Conservation (phyloP, 257 asterid species). For the Solanum sitiens region DNA sequence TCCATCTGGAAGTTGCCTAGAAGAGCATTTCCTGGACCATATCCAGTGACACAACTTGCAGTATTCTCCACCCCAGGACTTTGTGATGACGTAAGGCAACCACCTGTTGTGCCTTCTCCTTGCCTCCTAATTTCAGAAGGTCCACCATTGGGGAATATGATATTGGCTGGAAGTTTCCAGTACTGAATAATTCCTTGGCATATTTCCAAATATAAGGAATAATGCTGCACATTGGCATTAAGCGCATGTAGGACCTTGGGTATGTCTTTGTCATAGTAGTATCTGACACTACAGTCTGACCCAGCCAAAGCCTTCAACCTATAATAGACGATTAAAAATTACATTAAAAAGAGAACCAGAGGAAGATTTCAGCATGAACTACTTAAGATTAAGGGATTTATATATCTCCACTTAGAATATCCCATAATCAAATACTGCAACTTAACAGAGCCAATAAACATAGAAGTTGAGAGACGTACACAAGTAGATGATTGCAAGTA, state of each 20-base stretch:
- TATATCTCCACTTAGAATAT: background rate
- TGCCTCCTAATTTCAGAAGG: constrained; percentile 20
- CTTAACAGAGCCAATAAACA: constrained; percentile 1
- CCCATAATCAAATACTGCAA: background rate
- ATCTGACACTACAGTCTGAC: constrained; percentile 34
- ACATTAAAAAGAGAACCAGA: constrained; percentile 2
- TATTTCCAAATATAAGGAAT: constrained; percentile 42
- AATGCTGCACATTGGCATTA: constrained; percentile 26
- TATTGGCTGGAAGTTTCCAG: constrained; percentile 43
- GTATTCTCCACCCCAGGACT: constrained; percentile 20
- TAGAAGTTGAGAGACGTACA: constrained; percentile 42
- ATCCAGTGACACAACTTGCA: constrained; percentile 20
- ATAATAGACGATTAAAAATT: constrained; percentile 14
- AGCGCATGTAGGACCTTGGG: constrained; percentile 45
- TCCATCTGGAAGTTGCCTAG: background rate
- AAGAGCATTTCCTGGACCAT: constrained; percentile 9
- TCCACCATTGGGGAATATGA: constrained; percentile 13
- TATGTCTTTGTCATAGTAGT: constrained; percentile 48
- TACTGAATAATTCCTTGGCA: constrained; percentile 53
- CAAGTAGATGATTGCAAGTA: constrained; percentile 68
- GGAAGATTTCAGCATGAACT: constrained; percentile 1
- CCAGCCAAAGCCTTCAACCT: constrained; percentile 41
- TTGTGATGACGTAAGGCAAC: constrained; percentile 9
- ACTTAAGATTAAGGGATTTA: background rate
- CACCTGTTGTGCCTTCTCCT: constrained; percentile 14